Evolutionary conservation across 106 monocot genomes (phyloP), one percentile per base, ranked within the genome.

Genomic region (Alisma plantagoaquatica): DNA sequence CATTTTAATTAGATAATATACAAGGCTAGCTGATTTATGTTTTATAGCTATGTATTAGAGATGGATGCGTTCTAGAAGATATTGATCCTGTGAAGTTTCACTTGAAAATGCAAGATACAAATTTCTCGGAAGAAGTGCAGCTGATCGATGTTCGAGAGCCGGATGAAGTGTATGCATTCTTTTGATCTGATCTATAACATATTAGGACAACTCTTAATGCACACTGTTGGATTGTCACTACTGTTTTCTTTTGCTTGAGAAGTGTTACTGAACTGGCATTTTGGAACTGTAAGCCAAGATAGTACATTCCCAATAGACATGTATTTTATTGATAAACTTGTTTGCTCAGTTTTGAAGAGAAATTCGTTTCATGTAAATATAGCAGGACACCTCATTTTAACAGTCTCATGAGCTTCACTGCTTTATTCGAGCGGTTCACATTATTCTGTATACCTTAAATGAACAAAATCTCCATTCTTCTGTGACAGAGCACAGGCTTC

Each of bases 91-190:
- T 74, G 43, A 81, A 85, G 61, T 69, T 85, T 49, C 81, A 98
- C 59, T 60, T 66, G 14, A 89, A 98, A 79, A 73, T 98, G 81
- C 84, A 98, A 71, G 84, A 98, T 61, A 78, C 81, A 28, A 61
- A 21, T 31, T 89, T 98, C 60, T 47, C 89, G 55, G 70, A 98
- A 31, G 89, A 85, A 72, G 84, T 77, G 59, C 89, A 98, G 48
- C 68, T 98, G 68, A 98, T 98, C 23, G 89, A 89, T 79, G 96
- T 98, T 29, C 72, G 85, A 60, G 96, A 98, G 73, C 89, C 88
- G 48, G 84, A 89, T 28, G 89, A 98, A 98, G 74, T 98, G 89
- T 96, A 77, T 56, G 82, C 10, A 31, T 14, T 16, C 4, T 33
- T 74, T 43, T 43, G 5, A 46, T 46, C 7, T 28, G 11, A 11